A percentile compares a stretch with the other conserved stretches of the same genome.
phyloP scores from a whole-genome alignment of 1,139 yeast genomes.

The Wickerhamomyces sp. region DNA sequence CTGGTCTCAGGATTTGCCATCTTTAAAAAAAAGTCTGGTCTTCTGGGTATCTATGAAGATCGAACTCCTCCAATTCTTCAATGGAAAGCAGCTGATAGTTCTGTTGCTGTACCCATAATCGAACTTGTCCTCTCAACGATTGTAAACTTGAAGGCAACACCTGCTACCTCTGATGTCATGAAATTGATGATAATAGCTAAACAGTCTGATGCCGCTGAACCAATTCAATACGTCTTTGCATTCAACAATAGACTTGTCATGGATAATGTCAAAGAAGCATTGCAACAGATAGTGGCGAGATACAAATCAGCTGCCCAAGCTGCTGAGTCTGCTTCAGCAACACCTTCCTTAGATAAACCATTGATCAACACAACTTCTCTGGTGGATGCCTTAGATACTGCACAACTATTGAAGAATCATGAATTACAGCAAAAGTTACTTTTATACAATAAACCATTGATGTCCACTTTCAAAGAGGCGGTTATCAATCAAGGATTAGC shows the following conservation, averaged over 20 bases:
- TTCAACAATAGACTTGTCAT: slow-evolving; percentile 71
- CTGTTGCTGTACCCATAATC: slow-evolving; percentile 39
- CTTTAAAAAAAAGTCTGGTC: slow-evolving; percentile 62
- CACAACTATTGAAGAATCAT: slow-evolving; percentile 57
- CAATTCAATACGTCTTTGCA: slow-evolving; percentile 46
- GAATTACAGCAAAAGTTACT: slow-evolving; percentile 75
- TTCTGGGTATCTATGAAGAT: slow-evolving; percentile 62
- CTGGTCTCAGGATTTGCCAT: slow-evolving; percentile 58
- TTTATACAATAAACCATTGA: slow-evolving; percentile 62
- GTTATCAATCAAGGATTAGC: slow-evolving; percentile 77
- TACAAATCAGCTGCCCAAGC: slow-evolving; percentile 43
- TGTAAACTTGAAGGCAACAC: slow-evolving; percentile 68
- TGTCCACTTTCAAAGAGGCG: slow-evolving; percentile 79
- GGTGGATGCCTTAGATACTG: slow-evolving; percentile 41
- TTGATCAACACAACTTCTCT: slow-evolving; percentile 33
- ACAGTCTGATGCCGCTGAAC: slow-evolving; percentile 36
- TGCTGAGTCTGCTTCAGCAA: slow-evolving; percentile 29
- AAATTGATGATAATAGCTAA: slow-evolving; percentile 55
- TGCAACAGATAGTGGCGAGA: slow-evolving; percentile 70
- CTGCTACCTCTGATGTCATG: slow-evolving; percentile 65
- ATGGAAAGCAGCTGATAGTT: slow-evolving; percentile 69
- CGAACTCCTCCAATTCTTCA: slow-evolving; percentile 56
- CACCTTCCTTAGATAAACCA: slow-evolving; percentile 26
- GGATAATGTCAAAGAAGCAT: slow-evolving; percentile 65
- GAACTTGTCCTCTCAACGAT: slow-evolving; percentile 49